These are phyloP conservation scores for Lepidium didymum DNA, from an alignment of 345 rosid species.

Conservation along the genomic window DNA sequence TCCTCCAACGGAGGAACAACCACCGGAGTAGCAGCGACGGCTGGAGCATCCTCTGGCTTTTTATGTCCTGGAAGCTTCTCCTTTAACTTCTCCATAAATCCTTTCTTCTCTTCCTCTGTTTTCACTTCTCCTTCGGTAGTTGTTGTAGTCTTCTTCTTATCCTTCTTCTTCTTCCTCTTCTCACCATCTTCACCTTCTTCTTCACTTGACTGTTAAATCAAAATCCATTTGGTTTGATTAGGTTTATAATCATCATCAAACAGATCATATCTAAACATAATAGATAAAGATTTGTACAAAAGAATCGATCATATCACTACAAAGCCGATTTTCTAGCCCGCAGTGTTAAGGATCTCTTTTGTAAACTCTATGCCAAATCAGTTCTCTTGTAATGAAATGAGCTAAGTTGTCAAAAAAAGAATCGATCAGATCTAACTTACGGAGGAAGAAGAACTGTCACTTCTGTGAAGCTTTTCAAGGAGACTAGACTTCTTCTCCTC, in stretches of 20 bases:
- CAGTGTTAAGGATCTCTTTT: no score
- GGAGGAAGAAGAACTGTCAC: slow-evolving; percentile 79
- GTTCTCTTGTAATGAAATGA: no score
- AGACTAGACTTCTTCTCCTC: slow-evolving; percentile 52
- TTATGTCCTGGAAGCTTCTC: slow-evolving; percentile 43
- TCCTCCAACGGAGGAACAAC: slow-evolving; percentile 25
- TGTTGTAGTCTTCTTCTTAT: slow-evolving; percentile 26
- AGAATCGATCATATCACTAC: no score
- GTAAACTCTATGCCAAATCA: no score
- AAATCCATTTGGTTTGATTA: no score
- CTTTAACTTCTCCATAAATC: slow-evolving; percentile 44
- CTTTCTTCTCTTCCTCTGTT: slow-evolving; percentile 43
- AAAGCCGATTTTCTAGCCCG: no score
- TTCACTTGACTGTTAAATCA: slow-evolving; percentile 50
- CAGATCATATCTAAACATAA: neutral
- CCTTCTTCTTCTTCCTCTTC: slow-evolving; percentile 52
- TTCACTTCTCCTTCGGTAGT: slow-evolving; percentile 27
- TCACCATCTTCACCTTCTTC: slow-evolving; percentile 67
- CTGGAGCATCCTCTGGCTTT: slow-evolving; percentile 35
- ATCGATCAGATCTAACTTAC: slow-evolving; percentile 44
- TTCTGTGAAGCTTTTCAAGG: slow-evolving; percentile 64
- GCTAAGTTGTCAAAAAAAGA: no score
- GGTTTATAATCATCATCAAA: no score
- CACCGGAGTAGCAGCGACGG: slow-evolving; percentile 27
- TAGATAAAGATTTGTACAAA: neutral